phyloP scores from a whole-genome alignment of 257 asterid species.

The Ligustrum vulgare region DNA sequence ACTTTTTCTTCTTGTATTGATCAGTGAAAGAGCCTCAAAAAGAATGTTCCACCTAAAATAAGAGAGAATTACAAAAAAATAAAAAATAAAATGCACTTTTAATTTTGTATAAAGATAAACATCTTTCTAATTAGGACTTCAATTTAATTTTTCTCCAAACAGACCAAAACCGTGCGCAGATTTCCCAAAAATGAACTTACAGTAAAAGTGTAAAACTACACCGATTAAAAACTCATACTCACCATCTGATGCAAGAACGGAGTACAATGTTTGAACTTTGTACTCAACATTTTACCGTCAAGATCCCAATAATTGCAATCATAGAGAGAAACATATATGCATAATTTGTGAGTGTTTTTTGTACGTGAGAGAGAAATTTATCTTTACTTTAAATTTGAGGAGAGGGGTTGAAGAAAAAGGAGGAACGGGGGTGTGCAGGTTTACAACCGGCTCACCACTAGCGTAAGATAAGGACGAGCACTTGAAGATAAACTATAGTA shows the following conservation, averaged over 20 bases:
- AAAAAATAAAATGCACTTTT: not conserved
- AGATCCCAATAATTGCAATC: not conserved
- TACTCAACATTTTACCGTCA: constrained; percentile 16
- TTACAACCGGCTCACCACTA: constrained; percentile 36
- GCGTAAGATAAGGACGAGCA: constrained; percentile 36
- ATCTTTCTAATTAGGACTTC: not conserved
- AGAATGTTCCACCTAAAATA: not conserved
- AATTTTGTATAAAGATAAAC: not conserved
- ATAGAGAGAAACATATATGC: not conserved
- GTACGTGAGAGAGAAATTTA: not conserved
- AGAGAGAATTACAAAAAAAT: not conserved
- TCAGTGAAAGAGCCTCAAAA: not conserved
- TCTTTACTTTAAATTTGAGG: not conserved
- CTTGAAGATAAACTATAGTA: constrained; percentile 15
- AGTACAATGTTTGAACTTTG: constrained; percentile 1
- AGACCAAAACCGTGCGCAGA: not conserved
- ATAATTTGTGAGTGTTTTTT: not conserved
- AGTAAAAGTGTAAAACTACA: constrained; percentile 10
- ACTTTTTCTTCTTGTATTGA: not conserved
- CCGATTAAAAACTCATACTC: constrained; percentile 15
- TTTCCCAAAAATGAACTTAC: constrained; percentile 14
- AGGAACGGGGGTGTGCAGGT: constrained; percentile 32
- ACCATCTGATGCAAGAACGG: constrained; percentile 18
- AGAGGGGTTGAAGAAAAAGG: constrained; percentile 10
- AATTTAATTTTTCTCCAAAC: not conserved